phyloP scores from a whole-genome alignment of 116 monocot species.

The Dioscorea cayenensis region DNA sequence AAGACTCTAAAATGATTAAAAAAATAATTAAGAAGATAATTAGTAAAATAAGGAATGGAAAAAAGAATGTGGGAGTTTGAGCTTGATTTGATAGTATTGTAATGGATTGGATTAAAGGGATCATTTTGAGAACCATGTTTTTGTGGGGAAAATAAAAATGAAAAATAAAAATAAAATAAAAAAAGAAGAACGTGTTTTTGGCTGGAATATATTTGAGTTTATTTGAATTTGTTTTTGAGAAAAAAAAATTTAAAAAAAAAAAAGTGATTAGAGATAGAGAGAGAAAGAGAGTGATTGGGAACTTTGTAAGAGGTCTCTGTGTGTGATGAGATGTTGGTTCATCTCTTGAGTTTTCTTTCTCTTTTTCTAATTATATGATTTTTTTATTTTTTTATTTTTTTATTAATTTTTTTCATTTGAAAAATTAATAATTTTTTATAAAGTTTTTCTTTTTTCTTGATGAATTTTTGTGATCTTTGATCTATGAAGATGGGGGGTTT shows the following conservation, averaged over 20 bases:
- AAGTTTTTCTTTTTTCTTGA: too few relatives aligned
- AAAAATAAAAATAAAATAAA: not conserved
- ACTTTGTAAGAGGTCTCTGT: not conserved
- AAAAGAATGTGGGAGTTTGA: not conserved
- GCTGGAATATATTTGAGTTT: not conserved
- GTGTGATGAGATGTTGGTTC: too few relatives aligned
- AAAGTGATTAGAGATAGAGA: conserved; percentile 1
- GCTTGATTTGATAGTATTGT: not conserved
- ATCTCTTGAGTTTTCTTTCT: too few relatives aligned
- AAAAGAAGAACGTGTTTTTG: not conserved
- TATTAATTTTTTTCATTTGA: too few relatives aligned
- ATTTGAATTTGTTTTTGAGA: conserved; percentile 1
- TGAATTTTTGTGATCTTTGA: too few relatives aligned
- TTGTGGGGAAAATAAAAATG: not conserved
- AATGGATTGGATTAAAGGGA: not conserved
- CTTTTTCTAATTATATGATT: too few relatives aligned
- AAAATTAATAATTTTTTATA: too few relatives aligned
- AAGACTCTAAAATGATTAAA: not conserved
- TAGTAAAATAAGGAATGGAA: not conserved
- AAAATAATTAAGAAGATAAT: not conserved
- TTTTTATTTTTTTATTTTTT: too few relatives aligned
- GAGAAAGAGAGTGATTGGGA: conserved; percentile 1
- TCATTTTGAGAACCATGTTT: not conserved
- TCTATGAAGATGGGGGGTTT: too few relatives aligned
- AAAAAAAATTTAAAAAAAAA: not conserved